Evolutionary conservation across 768 basidiomycete species (phyloP).

Genomic region (Trametes punicea): DNA sequence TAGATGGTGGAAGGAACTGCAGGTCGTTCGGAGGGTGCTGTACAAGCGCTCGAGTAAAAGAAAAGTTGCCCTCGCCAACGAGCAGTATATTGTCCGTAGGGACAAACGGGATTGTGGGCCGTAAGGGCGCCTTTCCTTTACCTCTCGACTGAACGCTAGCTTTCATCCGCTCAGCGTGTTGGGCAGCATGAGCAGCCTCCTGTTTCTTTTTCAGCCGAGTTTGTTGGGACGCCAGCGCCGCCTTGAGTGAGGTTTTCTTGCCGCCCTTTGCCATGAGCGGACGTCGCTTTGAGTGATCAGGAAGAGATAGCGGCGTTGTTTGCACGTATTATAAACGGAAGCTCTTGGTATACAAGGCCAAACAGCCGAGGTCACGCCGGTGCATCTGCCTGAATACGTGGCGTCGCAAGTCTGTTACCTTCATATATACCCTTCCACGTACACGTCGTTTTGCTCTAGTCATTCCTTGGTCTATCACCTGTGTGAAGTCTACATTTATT

Average conservation of each 20-base stretch:
- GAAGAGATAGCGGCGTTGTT: conserved; percentile 19
- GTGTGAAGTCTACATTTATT: not conserved
- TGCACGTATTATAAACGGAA: conserved; percentile 22
- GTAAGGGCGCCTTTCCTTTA: conserved; percentile 35
- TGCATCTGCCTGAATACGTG: conserved; percentile 6
- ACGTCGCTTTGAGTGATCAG: not conserved
- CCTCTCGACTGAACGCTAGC: conserved; percentile 33
- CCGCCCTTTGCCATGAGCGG: conserved; percentile 25
- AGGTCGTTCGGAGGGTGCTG: conserved; percentile 43
- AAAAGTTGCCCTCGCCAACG: conserved; percentile 95
- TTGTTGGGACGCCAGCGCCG: conserved; percentile 68
- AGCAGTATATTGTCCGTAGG: conserved; percentile 68
- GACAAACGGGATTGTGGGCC: conserved; percentile 61
- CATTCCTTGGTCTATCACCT: conserved; percentile 29
- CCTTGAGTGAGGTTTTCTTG: conserved; percentile 58
- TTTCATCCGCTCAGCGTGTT: conserved; percentile 42
- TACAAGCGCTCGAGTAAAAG: conserved; percentile 77
- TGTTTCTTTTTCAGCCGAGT: conserved; percentile 59
- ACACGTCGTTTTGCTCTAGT: conserved; percentile 16
- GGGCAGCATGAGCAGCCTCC: conserved; percentile 47
- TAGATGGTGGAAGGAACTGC: conserved; percentile 53
- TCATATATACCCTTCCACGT: conserved; percentile 2
- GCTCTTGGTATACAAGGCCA: conserved; percentile 23
- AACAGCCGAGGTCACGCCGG: conserved; percentile 8
- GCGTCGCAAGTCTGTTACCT: conserved; percentile 11